Percentiles rank a stretch among this genome's conserved stretches.
These are phyloP conservation scores for Dactylellina haptotyla DNA, from an alignment of 2,329 filamentous ascomycete species.

Conservation along the genomic window DNA sequence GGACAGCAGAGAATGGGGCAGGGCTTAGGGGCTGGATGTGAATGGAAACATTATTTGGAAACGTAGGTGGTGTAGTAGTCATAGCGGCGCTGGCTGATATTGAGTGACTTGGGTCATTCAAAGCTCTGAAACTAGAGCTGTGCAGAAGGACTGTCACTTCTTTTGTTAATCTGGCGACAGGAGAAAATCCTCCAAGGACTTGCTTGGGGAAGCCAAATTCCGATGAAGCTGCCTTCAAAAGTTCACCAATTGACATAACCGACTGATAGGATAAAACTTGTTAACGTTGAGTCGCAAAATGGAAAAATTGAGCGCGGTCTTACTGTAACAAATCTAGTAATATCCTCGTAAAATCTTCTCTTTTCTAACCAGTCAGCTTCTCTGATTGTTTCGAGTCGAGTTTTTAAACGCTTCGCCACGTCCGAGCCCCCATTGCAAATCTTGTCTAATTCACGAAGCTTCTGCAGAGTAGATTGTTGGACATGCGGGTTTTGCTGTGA, in stretches of 20 bases:
- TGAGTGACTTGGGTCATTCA: constrained; percentile 53
- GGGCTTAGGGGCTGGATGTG: constrained; percentile 56
- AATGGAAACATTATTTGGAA: constrained; percentile 36
- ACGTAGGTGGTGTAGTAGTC: constrained; percentile 11
- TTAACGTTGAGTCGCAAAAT: neutral
- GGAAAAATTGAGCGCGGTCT: neutral
- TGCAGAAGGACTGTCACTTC: constrained; percentile 58
- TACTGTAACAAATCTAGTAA: constrained; percentile 58
- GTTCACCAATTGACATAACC: constrained; percentile 57
- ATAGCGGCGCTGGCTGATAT: constrained; percentile 18
- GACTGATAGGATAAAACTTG: constrained; percentile 47
- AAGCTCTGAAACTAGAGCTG: constrained; percentile 56
- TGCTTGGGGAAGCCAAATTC: constrained; percentile 57
- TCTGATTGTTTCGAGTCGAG: constrained; percentile 56
- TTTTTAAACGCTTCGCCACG: constrained; percentile 56
- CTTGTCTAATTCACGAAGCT: constrained; percentile 57
- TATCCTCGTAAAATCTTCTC: constrained; percentile 58
- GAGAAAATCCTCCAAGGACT: constrained; percentile 56
- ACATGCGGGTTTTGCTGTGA: constrained; percentile 54
- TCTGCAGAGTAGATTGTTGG: constrained; percentile 56
- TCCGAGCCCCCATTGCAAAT: constrained; percentile 56
- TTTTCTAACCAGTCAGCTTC: constrained; percentile 57
- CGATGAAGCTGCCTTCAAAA: constrained; percentile 57
- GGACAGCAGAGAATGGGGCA: constrained; percentile 56
- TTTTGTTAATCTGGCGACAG: constrained; percentile 57